Evolutionary conservation across 1,284 basidiomycete species (phyloP), one percentile per base, ranked within the genome.

Genomic region (Ustilago crameri): DNA sequence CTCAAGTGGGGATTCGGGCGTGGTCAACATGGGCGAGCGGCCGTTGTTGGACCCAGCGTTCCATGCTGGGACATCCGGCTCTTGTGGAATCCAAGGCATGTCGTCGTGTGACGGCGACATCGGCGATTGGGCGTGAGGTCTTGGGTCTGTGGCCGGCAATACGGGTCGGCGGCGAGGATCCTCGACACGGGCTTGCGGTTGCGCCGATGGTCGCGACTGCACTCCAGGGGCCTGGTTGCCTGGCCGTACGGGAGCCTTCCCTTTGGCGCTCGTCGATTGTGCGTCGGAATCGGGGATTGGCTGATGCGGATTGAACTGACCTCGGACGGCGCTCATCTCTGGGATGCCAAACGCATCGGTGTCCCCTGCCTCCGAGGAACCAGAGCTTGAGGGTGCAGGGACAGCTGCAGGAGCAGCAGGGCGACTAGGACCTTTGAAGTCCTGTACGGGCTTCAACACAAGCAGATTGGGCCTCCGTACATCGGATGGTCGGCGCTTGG

Each of bases 281-380:
- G 49, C 57, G 23, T 60, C 64, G 0, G 57, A 43, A 22, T 49
- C 41, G 5, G 64, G 57, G 5, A 34, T 45, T 12, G 50, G 47
- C 32, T 70, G 67, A 17, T 63, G 67, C 23, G 55, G 60, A n/a
- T 70, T 70, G 44, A 47, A 64, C 9, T 58, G 54, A 22, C 42
- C 42, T 0, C 67, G 55, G 3, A 54, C 51, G 2, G 61, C 53
- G 40, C 67, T 70, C 55, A 70, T 59, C 42, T 70, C 67, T 0
- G 67, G 67, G 12, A 70, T 60, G n/a, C 42, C 61, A 42, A 64
- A 53, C 0, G 45, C n/a, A 10, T 63, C 67, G 14, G 32, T 44
- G 27, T 60, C 60, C 2, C 37, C 61, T 14, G 52, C 51, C 3
- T 64, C 67, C 2, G 67, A 70, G 0, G 67, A 64, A 3, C 52